phyloP scores from a whole-genome alignment of 306 rosid species.

The Cucumis cinereus region DNA sequence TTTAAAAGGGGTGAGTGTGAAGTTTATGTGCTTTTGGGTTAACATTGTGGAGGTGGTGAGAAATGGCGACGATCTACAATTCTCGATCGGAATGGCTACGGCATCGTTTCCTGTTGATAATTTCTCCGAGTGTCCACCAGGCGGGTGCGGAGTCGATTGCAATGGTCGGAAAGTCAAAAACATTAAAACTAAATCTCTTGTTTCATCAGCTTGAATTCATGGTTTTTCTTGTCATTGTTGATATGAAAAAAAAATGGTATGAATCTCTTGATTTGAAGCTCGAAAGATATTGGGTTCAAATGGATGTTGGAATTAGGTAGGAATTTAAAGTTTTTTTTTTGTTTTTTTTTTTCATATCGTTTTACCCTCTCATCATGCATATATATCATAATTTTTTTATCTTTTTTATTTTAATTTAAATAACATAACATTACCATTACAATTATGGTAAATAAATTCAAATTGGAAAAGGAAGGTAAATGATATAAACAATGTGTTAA shows the following conservation, averaged over 20 bases:
- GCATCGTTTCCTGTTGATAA: constrained; percentile 58
- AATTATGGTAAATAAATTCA: too few species aligned
- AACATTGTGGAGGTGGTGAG: constrained; percentile 64
- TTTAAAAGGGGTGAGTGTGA: constrained; percentile 61
- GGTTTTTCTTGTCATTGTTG: not conserved
- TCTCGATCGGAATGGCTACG: constrained; percentile 68
- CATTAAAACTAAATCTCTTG: constrained; percentile 31
- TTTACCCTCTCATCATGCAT: too few species aligned
- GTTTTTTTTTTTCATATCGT: too few species aligned
- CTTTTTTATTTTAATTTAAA: too few species aligned
- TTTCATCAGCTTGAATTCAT: constrained; percentile 10
- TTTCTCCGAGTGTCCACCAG: constrained; percentile 59
- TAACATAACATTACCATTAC: too few species aligned
- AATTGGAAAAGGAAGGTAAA: too few species aligned
- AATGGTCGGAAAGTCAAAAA: constrained; percentile 25
- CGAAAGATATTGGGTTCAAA: not conserved
- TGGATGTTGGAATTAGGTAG: not conserved
- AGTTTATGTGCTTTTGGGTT: constrained; percentile 64
- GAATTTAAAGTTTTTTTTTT: too few species aligned
- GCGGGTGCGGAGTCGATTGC: constrained; percentile 79
- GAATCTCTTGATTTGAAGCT: not conserved
- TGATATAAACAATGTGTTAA: too few species aligned
- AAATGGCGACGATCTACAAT: constrained; percentile 32
- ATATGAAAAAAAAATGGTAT: not conserved
- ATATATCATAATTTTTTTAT: too few species aligned